Conservation (phyloP, 176 grass and related monocot species). For the Juncus effusus region DNA sequence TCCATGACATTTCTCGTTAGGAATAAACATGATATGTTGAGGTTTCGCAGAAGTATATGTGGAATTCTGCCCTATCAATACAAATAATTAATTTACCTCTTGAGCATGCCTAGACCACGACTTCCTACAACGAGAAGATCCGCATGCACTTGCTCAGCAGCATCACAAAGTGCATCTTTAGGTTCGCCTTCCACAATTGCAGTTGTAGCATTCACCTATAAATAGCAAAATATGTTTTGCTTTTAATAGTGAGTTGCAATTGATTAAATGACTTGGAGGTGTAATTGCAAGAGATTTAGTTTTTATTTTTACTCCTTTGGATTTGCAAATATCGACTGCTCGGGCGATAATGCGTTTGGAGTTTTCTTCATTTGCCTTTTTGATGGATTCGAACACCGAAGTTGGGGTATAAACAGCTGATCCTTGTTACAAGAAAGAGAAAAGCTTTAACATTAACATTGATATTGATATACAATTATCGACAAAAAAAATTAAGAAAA, state of each 20-base stretch:
- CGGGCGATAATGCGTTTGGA: slow-evolving; percentile 35
- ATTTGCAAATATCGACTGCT: slow-evolving; percentile 45
- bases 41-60: not conserved
- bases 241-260: not conserved
- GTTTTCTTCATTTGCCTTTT: slow-evolving; percentile 51
- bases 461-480: not conserved
- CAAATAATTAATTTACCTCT: slow-evolving; percentile 36
- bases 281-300: not conserved
- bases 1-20: too few species aligned
- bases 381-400: slow-evolving; percentile 37
- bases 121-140: slow-evolving; percentile 73
- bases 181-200: slow-evolving; percentile 67
- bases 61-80: too few species aligned
- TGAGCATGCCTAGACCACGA: slow-evolving; percentile 60
- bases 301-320: slow-evolving; percentile 24
- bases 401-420: slow-evolving; percentile 38
- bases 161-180: slow-evolving; percentile 63
- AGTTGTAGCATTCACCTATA: slow-evolving; percentile 36
- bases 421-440: not conserved
- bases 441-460: not conserved
- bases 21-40: too few species aligned
- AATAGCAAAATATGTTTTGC: not conserved
- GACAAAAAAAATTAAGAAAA: too few species aligned
- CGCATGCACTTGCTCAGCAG: slow-evolving; percentile 44
- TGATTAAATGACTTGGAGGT: not conserved